Evolutionary conservation across 495 filamentous ascomycete species (phyloP), one percentile per base, ranked within the genome.

Genomic region (Apodospora peruviana): DNA sequence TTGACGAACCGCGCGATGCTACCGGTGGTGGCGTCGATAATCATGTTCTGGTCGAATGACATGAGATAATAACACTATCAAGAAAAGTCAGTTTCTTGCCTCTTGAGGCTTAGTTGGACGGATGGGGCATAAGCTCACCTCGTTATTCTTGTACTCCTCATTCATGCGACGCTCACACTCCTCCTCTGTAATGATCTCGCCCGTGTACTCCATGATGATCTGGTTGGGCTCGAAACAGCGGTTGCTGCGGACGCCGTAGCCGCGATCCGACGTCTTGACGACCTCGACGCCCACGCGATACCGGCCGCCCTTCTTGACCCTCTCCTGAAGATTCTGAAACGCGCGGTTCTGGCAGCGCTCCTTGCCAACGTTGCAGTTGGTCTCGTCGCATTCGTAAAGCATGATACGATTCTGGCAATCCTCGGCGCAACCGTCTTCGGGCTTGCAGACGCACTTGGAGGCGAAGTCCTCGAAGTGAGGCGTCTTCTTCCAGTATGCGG

Each of bases 41-140:
- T 95, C 87, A 97, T 94, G 70, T 91, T 90, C 64, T 97, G 90
- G 59, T 96, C 88, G 64, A 96, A 95, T 32, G 87, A 88, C 93
- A 98, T 98, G 38, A 98, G 71, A 65, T 98, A 98, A 58, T 95
- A 97, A 64, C 88, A 91, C 89, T 95, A 52, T 47, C 22, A 55
- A 17, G 16, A 16, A 17, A 17, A 2, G 19, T 14, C 14, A 9
- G 35, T 16, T 47, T 18, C 20, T 36, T 9, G n/a, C 21, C 4
- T 41, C 25, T 2, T 21, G 5, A n/a, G 3, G 16, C 1, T 27
- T 38, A 16, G 2, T 1, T 23, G 38, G 57, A 40, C 53, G 34
- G 55, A n/a, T 7, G 49, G 12, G n/a, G 14, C 21, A 37, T 18
- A 41, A 22, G 62, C 82, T 62, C 62, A 96, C 91, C 68, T 91